Conservation (phyloP, 2,329 filamentous ascomycete species). For the Xylariomycetidae sp. region DNA sequence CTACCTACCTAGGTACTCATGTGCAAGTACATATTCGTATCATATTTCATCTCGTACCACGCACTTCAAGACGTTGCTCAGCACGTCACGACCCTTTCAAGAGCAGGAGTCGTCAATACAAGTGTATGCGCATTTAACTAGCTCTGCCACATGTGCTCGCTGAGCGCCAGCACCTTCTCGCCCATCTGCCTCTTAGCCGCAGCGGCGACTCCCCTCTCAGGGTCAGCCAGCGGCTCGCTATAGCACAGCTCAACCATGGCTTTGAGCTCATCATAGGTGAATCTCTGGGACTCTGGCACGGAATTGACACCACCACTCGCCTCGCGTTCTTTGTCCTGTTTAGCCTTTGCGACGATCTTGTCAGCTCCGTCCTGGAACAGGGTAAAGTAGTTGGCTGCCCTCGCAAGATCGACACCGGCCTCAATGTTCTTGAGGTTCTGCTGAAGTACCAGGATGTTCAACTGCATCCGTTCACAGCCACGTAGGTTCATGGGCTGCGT, state of each 20-base stretch:
- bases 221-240: conserved; percentile 61
- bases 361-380: conserved; percentile 64
- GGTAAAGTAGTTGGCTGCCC: conserved; percentile 63
- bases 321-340: conserved; percentile 34
- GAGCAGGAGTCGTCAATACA: no score
- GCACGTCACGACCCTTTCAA: no score
- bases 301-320: conserved; percentile 25
- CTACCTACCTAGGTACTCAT: no score
- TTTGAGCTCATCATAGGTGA: conserved; percentile 64
- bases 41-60: no score
- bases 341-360: conserved; percentile 59
- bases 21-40: no score
- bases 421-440: conserved; percentile 96
- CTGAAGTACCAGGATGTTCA: conserved; percentile 92
- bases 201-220: conserved; percentile 62
- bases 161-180: conserved; percentile 64
- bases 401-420: conserved; percentile 57
- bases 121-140: no score
- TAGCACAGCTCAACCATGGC: conserved; percentile 62
- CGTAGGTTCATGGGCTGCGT: conserved; percentile 79
- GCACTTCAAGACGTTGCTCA: no score
- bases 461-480: conserved; percentile 81
- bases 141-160: conserved; percentile 68
- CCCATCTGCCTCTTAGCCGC: conserved; percentile 66
- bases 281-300: conserved; percentile 38